Evolutionary conservation across 2,329 filamentous ascomycete genomes (phyloP).

Genomic region (Mycogone perniciosa): DNA sequence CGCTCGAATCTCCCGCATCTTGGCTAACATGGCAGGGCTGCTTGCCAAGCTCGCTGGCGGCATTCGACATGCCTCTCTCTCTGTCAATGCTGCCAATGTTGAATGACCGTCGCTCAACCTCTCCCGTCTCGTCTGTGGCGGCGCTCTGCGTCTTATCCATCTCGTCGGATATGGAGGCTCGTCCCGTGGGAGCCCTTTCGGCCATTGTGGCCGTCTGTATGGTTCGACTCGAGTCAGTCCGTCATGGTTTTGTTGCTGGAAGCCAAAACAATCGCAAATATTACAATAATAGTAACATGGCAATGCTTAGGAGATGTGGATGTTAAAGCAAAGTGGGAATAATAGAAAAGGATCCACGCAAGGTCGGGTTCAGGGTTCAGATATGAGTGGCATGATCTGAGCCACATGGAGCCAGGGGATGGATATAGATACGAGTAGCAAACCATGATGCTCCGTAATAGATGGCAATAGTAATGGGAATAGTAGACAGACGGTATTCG

Average conservation of each 20-base stretch:
- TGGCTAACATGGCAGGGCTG: constrained; percentile 10
- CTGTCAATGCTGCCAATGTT: constrained; percentile 2
- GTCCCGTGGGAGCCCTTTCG: background rate
- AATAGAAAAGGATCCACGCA: too few relatives aligned
- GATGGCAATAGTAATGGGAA: too few relatives aligned
- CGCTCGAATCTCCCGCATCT: constrained; percentile 18
- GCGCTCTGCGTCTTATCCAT: background rate
- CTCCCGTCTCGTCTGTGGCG: background rate
- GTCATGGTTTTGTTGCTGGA: constrained; percentile 4
- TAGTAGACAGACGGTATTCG: too few relatives aligned
- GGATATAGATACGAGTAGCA: too few relatives aligned
- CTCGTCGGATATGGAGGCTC: background rate
- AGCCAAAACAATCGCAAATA: too few relatives aligned
- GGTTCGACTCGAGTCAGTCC: constrained; percentile 1
- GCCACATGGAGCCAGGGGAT: too few relatives aligned
- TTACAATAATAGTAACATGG: too few relatives aligned
- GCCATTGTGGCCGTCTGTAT: constrained; percentile 4
- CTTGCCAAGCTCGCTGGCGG: constrained; percentile 2
- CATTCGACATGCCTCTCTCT: background rate
- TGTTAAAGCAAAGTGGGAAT: too few relatives aligned
- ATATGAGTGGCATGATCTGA: too few relatives aligned
- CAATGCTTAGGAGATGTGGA: too few relatives aligned
- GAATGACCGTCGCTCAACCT: background rate
- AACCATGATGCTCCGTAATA: too few relatives aligned
- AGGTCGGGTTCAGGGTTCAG: too few relatives aligned